These are phyloP conservation scores for Ogataea paraovalis DNA, from an alignment of 805 yeast species.

Conservation along the genomic window DNA sequence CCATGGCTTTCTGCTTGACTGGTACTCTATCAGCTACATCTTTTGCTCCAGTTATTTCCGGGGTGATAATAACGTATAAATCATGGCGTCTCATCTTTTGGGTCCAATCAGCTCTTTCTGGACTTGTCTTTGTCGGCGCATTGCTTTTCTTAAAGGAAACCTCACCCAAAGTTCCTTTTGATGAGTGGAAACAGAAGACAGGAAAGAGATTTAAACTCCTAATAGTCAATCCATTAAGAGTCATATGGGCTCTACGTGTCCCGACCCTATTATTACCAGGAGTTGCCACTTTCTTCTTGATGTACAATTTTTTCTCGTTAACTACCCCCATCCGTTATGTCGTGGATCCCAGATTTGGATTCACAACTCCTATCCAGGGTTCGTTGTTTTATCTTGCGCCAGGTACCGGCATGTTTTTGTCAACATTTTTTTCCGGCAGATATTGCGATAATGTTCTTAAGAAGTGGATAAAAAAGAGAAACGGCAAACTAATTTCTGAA, in stretches of 20 bases:
- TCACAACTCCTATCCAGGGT: conserved; percentile 44
- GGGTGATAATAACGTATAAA: conserved; percentile 43
- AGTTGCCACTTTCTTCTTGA: conserved; percentile 33
- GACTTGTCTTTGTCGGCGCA: conserved; percentile 29
- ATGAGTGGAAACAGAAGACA: conserved; percentile 24
- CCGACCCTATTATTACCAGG: conserved; percentile 42
- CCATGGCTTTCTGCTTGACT: conserved; percentile 41
- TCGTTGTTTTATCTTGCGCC: conserved; percentile 52
- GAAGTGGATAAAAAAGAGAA: conserved; percentile 34
- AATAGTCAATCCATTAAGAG: conserved; percentile 40
- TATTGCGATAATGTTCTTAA: conserved; percentile 45
- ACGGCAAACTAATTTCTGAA: conserved; percentile 44
- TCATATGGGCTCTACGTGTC: conserved; percentile 36
- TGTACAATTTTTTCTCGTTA: conserved; percentile 45
- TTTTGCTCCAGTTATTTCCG: conserved; percentile 48
- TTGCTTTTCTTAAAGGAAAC: conserved; percentile 44
- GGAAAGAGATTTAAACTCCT: conserved; percentile 36
- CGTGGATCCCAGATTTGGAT: conserved; percentile 48
- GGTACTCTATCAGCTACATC: conserved; percentile 51
- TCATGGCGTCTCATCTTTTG: conserved; percentile 50
- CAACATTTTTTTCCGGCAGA: conserved; percentile 47
- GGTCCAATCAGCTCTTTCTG: conserved; percentile 42
- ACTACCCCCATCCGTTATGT: conserved; percentile 51
- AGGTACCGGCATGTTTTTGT: conserved; percentile 46
- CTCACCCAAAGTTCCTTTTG: conserved; percentile 26